phyloP scores from a whole-genome alignment of 148 eudicot genomes.

The Selenicereus undatus region DNA sequence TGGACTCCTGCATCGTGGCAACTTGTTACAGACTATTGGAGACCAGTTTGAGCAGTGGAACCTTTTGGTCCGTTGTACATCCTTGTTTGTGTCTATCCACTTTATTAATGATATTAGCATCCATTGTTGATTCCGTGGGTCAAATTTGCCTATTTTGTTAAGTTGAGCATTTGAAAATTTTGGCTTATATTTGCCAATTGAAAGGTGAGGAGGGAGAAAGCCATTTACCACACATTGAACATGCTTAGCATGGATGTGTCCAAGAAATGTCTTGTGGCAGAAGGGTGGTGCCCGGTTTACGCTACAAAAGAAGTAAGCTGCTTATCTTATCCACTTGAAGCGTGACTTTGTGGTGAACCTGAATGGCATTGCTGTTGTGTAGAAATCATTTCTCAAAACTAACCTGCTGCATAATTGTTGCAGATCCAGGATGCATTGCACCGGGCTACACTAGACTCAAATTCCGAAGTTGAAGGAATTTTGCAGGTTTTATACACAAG shows the following conservation, averaged over 20 bases:
- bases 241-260: conserved; percentile 99
- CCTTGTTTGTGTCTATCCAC: conserved; percentile 1
- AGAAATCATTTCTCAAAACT: conserved; percentile 1
- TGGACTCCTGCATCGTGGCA: conserved; percentile 69
- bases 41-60: conserved; percentile 86
- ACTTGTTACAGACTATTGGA: conserved; percentile 68
- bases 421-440: conserved; percentile 94
- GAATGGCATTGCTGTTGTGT: neutral
- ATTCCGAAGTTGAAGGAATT: conserved; percentile 90
- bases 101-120: neutral
- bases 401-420: conserved; percentile 24
- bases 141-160: neutral
- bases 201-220: conserved; percentile 87
- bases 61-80: conserved; percentile 55
- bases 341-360: conserved; percentile 6
- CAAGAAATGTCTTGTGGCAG: conserved; percentile 97
- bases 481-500: conserved; percentile 80
- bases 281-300: conserved; percentile 97
- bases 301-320: conserved; percentile 71
- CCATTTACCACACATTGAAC: conserved; percentile 84
- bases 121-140: neutral
- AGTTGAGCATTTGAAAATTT: neutral
- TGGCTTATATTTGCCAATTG: conserved; percentile 11
- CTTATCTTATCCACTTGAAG: neutral
- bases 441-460: conserved; percentile 72